phyloP scores from a whole-genome alignment of 2,329 filamentous ascomycete species.

The Aspergillus fischeri region DNA sequence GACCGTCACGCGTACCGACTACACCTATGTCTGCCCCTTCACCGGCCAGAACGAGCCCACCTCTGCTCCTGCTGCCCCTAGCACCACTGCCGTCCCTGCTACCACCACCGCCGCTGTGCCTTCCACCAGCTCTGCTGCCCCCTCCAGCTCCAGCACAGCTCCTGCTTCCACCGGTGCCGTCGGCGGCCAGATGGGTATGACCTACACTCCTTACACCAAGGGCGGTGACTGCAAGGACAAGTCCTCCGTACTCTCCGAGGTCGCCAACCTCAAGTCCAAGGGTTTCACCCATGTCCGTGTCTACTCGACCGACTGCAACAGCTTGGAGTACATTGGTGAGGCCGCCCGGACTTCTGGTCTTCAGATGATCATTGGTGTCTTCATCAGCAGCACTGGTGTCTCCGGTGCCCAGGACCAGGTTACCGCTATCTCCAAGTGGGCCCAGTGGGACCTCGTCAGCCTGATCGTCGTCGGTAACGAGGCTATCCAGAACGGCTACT shows the following conservation, averaged over 20 bases:
- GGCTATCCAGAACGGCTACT: slow-evolving; percentile 72
- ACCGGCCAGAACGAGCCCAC: slow-evolving; percentile 39
- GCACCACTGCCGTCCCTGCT: slow-evolving; percentile 17
- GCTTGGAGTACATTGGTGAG: slow-evolving; percentile 68
- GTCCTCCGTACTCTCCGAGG: slow-evolving; percentile 55
- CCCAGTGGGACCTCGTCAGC: slow-evolving; percentile 69
- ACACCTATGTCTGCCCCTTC: slow-evolving; percentile 69
- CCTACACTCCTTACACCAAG: slow-evolving; percentile 71
- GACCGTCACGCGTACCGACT: slow-evolving; percentile 65
- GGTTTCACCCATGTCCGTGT: slow-evolving; percentile 72
- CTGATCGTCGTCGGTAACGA: slow-evolving; percentile 90
- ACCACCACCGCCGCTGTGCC: slow-evolving; percentile 21
- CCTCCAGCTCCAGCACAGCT: slow-evolving; percentile 12
- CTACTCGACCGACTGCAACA: slow-evolving; percentile 89
- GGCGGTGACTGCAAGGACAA: slow-evolving; percentile 60
- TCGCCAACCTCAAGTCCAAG: slow-evolving; percentile 57
- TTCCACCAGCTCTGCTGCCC: slow-evolving; percentile 24
- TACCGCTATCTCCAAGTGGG: slow-evolving; percentile 66
- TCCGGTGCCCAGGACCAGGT: slow-evolving; percentile 70
- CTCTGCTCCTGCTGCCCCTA: slow-evolving; percentile 23
- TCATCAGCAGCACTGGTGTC: slow-evolving; percentile 63
- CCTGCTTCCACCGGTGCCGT: slow-evolving; percentile 23
- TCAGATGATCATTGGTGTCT: slow-evolving; percentile 82
- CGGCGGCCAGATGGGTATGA: slow-evolving; percentile 63
- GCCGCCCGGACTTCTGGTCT: slow-evolving; percentile 65